Base-by-base conservation (phyloP, 176 grass and related monocot genomes). In the Luzula sylvatica region DNA sequence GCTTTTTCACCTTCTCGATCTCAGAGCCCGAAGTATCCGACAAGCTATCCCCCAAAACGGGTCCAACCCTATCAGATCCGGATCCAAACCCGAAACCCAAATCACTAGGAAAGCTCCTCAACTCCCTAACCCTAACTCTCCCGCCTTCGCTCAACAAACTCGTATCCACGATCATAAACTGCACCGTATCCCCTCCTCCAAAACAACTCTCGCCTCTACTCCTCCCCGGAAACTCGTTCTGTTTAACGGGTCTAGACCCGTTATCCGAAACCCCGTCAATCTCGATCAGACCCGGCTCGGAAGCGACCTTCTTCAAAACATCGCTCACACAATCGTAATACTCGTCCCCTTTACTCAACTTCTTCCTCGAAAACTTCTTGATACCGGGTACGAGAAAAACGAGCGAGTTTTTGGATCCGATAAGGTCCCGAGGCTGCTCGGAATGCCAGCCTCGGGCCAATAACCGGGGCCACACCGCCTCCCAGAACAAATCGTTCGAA, bases 401-500 rank as follows among this genome's bases (percentile, higher is more conserved):
- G 59, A 90, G 67, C 42, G 71, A 75, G 60, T 80, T 72, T 65
- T 87, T 98, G 13, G 75, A 76, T 41, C 59, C 61, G 58, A 59
- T 78, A 17, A 61, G 45, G 77, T 95, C 90, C 53, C 81, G 77
- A 26, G 90, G 84, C 73, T 88, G 73, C 64, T 95, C 90, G 45
- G 92, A 98, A 23, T 86, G 92, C 92, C 92, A 98, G 7, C 92
- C 92, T 57, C 72, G 83, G 56, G 85, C 85, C 62, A 98, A 75
- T 56, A 98, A 76, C 58, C 92, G 84, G 4, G 92, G 92, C 92
- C 92, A 98, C 17, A 98, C 67, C 23, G 85, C 85, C 79, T 98
- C 92, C 92, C 92, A 98, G 44, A 98, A 98, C 46, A 98, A 72
- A 79, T 98, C 85, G 52, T 98, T 90, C 47, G 85, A 79, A 52